Evolutionary conservation across 495 filamentous ascomycete species (phyloP), one percentile per base, ranked within the genome.

Genomic region (Cudoniella acicularis): DNA sequence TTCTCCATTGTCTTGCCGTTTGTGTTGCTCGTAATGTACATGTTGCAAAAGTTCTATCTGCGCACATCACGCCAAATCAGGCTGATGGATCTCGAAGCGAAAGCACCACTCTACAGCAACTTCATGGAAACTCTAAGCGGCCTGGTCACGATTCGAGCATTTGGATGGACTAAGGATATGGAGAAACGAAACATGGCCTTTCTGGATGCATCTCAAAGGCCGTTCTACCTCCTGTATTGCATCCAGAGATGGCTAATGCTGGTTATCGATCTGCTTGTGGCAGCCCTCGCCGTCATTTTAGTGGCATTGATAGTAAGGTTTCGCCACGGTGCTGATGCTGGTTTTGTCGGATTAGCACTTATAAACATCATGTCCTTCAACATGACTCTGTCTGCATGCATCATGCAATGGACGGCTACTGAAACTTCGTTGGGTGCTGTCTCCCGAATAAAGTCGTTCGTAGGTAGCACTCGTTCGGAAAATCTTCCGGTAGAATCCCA

Each of bases 1-100:
- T n/a, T n/a, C n/a, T n/a, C n/a, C n/a, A n/a, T n/a, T n/a, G n/a
- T n/a, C n/a, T n/a, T n/a, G n/a, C n/a, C n/a, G n/a, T n/a, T n/a
- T n/a, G n/a, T n/a, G n/a, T n/a, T n/a, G n/a, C n/a, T 67, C 3
- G 49, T 73, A 2, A 20, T 81, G 17, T 82, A 66, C 40, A 4
- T 77, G 0, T 52, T 84, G 2, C 81, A 85, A 55, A 69, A 65
- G 9, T 73, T 75, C 64, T 86, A 86, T 54, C 72, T 85, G 1
- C 73, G 77, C 10, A 81, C 79, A 1, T 81, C 79, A 0, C 75
- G 79, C 3, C 83, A 85, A 56, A 53, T 87, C 1, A 76, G 83
- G n/a, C 58, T 86, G 0, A 64, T 87, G 2, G 82, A 85, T 52
- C 75, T 82, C 1, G 76, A 83, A 58, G 64, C 71, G 9, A 82